Base-by-base conservation (phyloP, 106 monocot genomes). In the Allium fistulosum region DNA sequence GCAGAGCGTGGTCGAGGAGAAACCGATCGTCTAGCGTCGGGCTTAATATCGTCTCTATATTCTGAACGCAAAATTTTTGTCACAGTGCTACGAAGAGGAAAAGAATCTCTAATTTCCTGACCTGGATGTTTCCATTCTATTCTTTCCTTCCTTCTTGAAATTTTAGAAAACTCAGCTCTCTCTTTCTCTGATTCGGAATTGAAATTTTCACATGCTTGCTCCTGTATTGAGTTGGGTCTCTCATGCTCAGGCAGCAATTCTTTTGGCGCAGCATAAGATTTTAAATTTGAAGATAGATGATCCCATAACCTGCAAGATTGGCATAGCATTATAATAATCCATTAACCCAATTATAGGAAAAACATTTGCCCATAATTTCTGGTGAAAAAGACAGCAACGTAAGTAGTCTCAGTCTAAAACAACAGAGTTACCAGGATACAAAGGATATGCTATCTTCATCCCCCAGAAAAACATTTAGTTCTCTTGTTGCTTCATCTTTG, bases 391-490 rank as follows among this genome's bases (percentile, higher is more conserved):
- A 37, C 37, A 37, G 37, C 22, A 5, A 37, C 5, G 1, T 37
- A 37, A 37, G 37, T 37, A 37, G 37, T 37, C 37, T 5, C 37
- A 0, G 37, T 5, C 17, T 46, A 45, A 56, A 46, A 57, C 1
- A 69, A 46, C 9, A 45, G 11, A 28, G 16, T 69, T 68, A 69
- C 68, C 68, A 69, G 26, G 68, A 56, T 15, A 69, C 57, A 71
- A 96, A 96, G 49, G 83, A 51, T 17, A 66, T 57, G 55, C 88
- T 88, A 45, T 92, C 88, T 4, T 37, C 37, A 61, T 88, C 78
- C 13, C 80, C 88, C 72, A 96, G 59, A 67, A 96, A 96, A 17
- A 86, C 88, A 70, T 86, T 58, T 27, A 96, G 53, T 55, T 92
- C 83, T 59, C 78, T 80, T 57, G 57, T 75, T 26, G 86, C 83